Conservation (phyloP, 2,329 filamentous ascomycete genomes). For the Epichloe festucae region DNA sequence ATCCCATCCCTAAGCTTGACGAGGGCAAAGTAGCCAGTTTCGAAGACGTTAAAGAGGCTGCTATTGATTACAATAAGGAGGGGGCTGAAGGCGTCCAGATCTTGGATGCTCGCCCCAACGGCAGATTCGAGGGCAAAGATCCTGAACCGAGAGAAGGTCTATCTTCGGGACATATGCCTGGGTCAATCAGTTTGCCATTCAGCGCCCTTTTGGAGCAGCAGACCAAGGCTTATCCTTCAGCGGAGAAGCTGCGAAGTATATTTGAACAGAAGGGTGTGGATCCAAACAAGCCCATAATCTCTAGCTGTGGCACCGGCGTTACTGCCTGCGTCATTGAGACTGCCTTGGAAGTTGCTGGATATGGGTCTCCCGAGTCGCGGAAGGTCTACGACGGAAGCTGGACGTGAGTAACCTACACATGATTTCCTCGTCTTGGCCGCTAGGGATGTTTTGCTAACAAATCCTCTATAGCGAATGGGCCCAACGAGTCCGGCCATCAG, state of each 20-base stretch:
- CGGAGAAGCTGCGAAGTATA: constrained; percentile 57
- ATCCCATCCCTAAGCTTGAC: constrained; percentile 50
- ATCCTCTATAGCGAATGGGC: constrained; percentile 47
- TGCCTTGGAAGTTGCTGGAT: constrained; percentile 67
- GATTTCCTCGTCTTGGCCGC: background rate
- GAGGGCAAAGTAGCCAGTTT: constrained; percentile 60
- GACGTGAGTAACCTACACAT: constrained; percentile 54
- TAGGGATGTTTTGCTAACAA: constrained; percentile 14
- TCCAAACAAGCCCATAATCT: constrained; percentile 67
- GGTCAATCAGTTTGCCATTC: constrained; percentile 73
- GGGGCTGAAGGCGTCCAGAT: constrained; percentile 71
- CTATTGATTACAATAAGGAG: constrained; percentile 69
- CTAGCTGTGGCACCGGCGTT: constrained; percentile 84
- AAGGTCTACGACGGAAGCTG: constrained; percentile 92
- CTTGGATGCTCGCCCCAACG: constrained; percentile 69
- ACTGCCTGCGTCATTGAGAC: constrained; percentile 86
- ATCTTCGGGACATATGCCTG: constrained; percentile 83
- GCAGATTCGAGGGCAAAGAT: constrained; percentile 69
- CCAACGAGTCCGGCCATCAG: constrained; percentile 47
- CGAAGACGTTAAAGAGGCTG: constrained; percentile 69
- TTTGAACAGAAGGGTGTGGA: constrained; percentile 74
- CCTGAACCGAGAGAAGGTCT: constrained; percentile 80
- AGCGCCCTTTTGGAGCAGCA: constrained; percentile 66
- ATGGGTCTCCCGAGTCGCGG: constrained; percentile 51
- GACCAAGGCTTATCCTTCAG: constrained; percentile 67